Evolutionary conservation across 177 flowering plant species (phyloP), one percentile per base, ranked within the genome.

Genomic region (Vitis hybrid): DNA sequence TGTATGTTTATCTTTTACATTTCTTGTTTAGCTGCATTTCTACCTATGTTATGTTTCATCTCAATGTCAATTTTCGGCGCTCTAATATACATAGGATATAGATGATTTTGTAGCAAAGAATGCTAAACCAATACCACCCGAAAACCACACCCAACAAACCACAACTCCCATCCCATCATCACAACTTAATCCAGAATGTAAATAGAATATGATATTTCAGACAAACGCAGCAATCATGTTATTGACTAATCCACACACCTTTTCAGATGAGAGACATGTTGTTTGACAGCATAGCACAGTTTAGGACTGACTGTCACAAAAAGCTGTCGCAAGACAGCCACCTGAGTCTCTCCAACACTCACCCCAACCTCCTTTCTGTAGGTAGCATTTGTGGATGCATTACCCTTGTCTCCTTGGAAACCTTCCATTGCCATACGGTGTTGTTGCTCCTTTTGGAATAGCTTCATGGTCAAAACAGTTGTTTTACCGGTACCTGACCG

Each of bases 401-500:
- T 40, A 19, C 30, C n/a, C 35, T 59, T 56, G n/a, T 48, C 71
- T 18, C 65, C 77, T 63, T 17, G n/a, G 19, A 75, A 35, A 56
- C 84, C 87, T 68, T 83, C 68, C 1, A 46, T 56, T 21, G 86
- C 81, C 52, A 83, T 24, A 56, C 60, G 73, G 52, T 82, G 70
- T 3, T 65, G 73, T 58, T 84, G 82, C 64, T 88, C 89, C 19
- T 74, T 79, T 62, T 68, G 54, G 67, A 77, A 74, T 54, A 92
- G 67, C 68, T 91, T 92, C 91, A 84, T 86, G 1, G 93, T 88
- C 60, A 92, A 73, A 46, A 91, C 84, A 32, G 96, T 91, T 1
- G 98, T 92, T 73, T 92, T 92, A 48, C 98, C 96, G 0, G 97
- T 92, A 3, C 97, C 96, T 1, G 97, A 92, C 48, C 97, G 75